Evolutionary conservation across 176 grass and related monocot genomes (phyloP).

Genomic region (Oryza australiensis): DNA sequence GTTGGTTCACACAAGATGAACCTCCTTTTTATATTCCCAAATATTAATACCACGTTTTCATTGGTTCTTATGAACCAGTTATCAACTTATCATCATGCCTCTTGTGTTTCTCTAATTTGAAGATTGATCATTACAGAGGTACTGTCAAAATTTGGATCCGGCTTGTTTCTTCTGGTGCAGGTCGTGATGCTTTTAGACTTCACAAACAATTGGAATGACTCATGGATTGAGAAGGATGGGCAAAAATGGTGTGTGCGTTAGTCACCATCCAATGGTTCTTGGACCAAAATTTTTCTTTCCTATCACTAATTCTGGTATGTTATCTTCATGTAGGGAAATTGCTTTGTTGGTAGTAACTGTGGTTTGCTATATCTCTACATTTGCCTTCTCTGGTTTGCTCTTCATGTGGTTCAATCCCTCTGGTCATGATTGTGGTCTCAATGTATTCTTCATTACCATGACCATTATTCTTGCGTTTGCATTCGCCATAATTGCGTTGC

Average conservation of each 20-base stretch:
- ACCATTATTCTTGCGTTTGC: slow-evolving; percentile 94
- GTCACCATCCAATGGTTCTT: slow-evolving; percentile 19
- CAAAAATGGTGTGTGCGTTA: slow-evolving; percentile 65
- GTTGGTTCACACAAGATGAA: background rate
- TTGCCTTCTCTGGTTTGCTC: slow-evolving; percentile 73
- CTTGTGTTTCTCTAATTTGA: slow-evolving; percentile 14
- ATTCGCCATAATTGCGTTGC: slow-evolving; percentile 82
- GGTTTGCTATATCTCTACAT: slow-evolving; percentile 80
- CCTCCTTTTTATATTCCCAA: background rate
- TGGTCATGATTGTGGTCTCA: slow-evolving; percentile 87
- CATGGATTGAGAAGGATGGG: slow-evolving; percentile 98
- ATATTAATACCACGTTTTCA: background rate
- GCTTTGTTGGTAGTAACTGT: slow-evolving; percentile 72
- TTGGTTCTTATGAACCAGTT: background rate
- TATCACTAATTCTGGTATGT: slow-evolving; percentile 32
- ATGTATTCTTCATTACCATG: slow-evolving; percentile 89
- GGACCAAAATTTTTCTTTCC: slow-evolving; percentile 4
- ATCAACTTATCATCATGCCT: background rate
- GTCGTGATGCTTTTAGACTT: slow-evolving; percentile 92
- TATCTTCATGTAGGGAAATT: slow-evolving; percentile 73
- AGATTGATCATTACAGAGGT: slow-evolving; percentile 60
- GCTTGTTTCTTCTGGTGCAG: slow-evolving; percentile 97
- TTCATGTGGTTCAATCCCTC: slow-evolving; percentile 98
- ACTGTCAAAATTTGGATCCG: slow-evolving; percentile 92
- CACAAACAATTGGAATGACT: slow-evolving; percentile 90